Base-by-base conservation (phyloP, 2,329 filamentous ascomycete species). In the Fusarium albosuccineum region DNA sequence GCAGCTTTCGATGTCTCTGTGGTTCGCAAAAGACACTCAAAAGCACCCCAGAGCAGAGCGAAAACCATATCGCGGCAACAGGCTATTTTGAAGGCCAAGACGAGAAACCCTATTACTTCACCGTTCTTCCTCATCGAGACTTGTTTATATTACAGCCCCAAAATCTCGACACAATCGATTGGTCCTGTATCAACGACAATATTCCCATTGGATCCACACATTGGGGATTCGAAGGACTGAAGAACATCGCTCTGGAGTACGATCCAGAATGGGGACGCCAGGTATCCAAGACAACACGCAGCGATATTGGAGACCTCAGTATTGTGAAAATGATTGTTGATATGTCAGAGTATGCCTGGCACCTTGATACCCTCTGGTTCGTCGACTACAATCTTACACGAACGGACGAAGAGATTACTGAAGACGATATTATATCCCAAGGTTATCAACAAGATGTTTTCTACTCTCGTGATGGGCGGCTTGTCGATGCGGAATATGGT, bases 91-190 rank as follows among this genome's bases (percentile, higher is more conserved):
- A 11, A 26, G 11, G 17, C 13, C 5, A 37, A 4, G 33, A 16
- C 34, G 46, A 14, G 3, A 14, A 22, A 3, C 7, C 41, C 26
- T 14, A 33, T 10, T 55, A 51, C 14, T 48, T 62, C 17, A 67
- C 66, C 1, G 42, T 59, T 3, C 14, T 49, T 9, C 60, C 54
- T 0, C 40, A 55, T 11, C 26, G 22, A 8, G 60, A 67, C 16
- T 46, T 68, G 1, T 64, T 68, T 33, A 34, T 67, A 5, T 36
- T 62, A 2, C 57, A 68, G 22, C 3, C 27, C 0, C 14, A 49
- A 7, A 14, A 13, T 2, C 5, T 65, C 0, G 11, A 33, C 2
- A 17, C 4, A 0, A 9, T 58, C 3, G 9, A 37, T 1, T 54
- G 42, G 45, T 22, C 17, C 17, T 22, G 17, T 4, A 22, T 22